phyloP scores from a whole-genome alignment of 176 grass and related monocot species.

The Sorghum bicolor region DNA sequence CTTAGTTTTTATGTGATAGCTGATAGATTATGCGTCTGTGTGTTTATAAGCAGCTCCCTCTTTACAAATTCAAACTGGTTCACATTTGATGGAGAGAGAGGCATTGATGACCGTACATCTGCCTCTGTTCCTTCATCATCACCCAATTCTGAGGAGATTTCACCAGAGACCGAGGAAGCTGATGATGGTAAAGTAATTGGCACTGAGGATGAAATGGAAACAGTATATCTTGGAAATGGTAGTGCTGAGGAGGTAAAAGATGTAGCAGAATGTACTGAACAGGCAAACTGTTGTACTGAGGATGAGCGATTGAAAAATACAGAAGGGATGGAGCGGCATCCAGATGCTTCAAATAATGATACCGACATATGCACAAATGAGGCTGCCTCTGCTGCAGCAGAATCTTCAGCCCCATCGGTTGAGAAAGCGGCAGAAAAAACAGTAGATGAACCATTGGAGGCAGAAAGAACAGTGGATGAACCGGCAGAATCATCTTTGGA shows the following conservation, averaged over 20 bases:
- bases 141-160: slow-evolving; percentile 57
- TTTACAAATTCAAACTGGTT: slow-evolving; percentile 99
- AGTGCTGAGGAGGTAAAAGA: slow-evolving; percentile 33
- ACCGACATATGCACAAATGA: slow-evolving; percentile 41
- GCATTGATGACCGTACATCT: slow-evolving; percentile 50
- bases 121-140: slow-evolving; percentile 66
- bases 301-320: slow-evolving; percentile 35
- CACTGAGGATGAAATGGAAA: slow-evolving; percentile 44
- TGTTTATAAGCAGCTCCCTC: slow-evolving; percentile 62
- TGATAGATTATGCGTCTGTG: slow-evolving; percentile 27
- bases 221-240: slow-evolving; percentile 37
- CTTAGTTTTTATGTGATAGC: neutral
- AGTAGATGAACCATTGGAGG: slow-evolving; percentile 14
- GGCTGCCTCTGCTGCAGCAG: slow-evolving; percentile 21
- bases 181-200: slow-evolving; percentile 44
- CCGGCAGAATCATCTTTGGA: neutral
- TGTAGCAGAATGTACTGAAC: slow-evolving; percentile 30
- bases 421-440: slow-evolving; percentile 22
- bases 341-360: slow-evolving; percentile 27
- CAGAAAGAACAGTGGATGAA: slow-evolving; percentile 24
- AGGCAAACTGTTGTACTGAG: slow-evolving; percentile 24
- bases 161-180: slow-evolving; percentile 28
- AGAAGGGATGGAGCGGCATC: slow-evolving; percentile 14
- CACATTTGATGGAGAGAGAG: slow-evolving; percentile 92
- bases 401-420: slow-evolving; percentile 11